These are phyloP conservation scores for Calonectria pseudoturangicola DNA, from an alignment of 2,329 filamentous ascomycete species.

Conservation along the genomic window DNA sequence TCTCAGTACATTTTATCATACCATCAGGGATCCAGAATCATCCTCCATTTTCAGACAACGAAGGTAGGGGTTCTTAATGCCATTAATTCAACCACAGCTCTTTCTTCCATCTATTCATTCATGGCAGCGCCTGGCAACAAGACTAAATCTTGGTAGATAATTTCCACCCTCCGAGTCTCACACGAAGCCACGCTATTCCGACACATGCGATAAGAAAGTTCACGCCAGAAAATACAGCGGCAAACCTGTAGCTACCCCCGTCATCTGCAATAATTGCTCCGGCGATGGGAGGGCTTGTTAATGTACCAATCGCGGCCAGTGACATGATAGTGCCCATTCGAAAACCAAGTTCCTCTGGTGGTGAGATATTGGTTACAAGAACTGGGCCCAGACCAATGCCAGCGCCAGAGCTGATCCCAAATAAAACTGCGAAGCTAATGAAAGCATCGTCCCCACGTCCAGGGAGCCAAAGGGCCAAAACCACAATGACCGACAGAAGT, in stretches of 20 bases:
- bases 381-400: conserved; percentile 42
- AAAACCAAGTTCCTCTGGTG: conserved; percentile 44
- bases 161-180: conserved; percentile 44
- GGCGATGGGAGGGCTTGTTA: conserved; percentile 44
- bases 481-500: conserved; percentile 32
- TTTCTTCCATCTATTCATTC: background rate
- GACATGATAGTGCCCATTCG: conserved; percentile 44
- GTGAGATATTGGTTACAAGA: conserved; percentile 40
- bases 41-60: too few relatives aligned
- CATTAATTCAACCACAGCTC: conserved; percentile 1
- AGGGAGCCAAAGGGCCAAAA: conserved; percentile 44
- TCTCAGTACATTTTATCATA: too few relatives aligned
- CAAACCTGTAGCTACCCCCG: conserved; percentile 43
- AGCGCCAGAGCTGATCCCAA: conserved; percentile 45
- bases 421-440: conserved; percentile 43
- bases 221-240: conserved; percentile 45
- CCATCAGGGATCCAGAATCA: too few relatives aligned
- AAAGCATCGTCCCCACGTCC: conserved; percentile 38
- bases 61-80: background rate
- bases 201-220: conserved; percentile 42
- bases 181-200: conserved; percentile 42
- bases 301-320: conserved; percentile 41
- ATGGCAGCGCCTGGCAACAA: background rate
- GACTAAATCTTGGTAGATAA: conserved; percentile 36
- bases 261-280: conserved; percentile 41